Evolutionary conservation across 164 flowering plant genomes (phyloP), one percentile per base, ranked within the genome.

Genomic region (Cinnamomum micranthum): DNA sequence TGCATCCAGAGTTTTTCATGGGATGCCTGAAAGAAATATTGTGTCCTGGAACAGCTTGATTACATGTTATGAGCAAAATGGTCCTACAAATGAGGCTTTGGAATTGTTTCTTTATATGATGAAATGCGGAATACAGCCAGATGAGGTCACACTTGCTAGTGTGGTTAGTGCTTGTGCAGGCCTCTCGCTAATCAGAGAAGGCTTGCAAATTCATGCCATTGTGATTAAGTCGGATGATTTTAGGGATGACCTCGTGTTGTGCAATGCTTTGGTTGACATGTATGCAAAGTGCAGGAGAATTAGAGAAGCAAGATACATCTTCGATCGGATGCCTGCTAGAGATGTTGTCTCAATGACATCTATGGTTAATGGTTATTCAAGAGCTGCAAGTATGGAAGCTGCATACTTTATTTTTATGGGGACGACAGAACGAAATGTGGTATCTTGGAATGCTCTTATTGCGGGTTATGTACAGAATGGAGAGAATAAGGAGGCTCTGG

Each of bases 41-140:
- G 82, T 80, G 10, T 74, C 82, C 12, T 80, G 82, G 82, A 80
- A 80, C 65, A 74, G 77, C 71, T 74, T 80, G 79, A 80, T 80
- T 41, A 76, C 82, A 4, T 76, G 79, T 71, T 80, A 80, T 31
- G 82, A 74, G 63, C 82, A 80, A 27, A 80, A 77, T 51, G 79
- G 79, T 27, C 82, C 77, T 11, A 71, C 80, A 33, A 27, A 22
- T 65, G 74, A 67, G 60, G 75, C 82, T 60, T 65, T 80, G 58
- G 67, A 33, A 25, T 23, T 71, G 71, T 74, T 80, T 59, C 10
- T 50, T 51, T 50, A 23, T 47, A 77, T 80, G 82, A 65, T 73
- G 78, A 74, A 66, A 2, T 35, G 73, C 58, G 80, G 75, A 6
- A 6, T 77, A 52, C 71, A 62, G 63, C 75, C 82, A 14, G 82